Evolutionary conservation across 2,329 filamentous ascomycete genomes (phyloP), one percentile per base, ranked within the genome.

Genomic region (Anthostomella pinea): DNA sequence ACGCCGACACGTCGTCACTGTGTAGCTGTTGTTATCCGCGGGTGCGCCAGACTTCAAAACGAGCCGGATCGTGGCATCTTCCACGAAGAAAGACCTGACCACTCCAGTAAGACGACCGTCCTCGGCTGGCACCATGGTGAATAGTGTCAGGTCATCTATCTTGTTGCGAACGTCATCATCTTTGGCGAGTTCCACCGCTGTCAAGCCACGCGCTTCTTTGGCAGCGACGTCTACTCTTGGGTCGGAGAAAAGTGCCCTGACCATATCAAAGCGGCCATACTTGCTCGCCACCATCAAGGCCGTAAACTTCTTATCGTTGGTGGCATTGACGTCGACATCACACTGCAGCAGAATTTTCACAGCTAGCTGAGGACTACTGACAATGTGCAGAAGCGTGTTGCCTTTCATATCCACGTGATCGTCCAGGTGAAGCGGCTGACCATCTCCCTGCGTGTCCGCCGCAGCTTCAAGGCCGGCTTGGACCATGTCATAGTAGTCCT

Each of bases 241-340:
- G 58, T 98, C 93, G 26, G 83, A 77, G 60, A 95, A 97, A 5
- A 98, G 73, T 8, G 83, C 82, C 40, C 90, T 77, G 13, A 98
- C 91, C 72, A 95, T 87, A 53, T 97, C 93, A 35, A 95, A 85
- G 45, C 93, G 80, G 21, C 93, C 93, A 57, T 97, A 98, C 62
- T 98, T 98, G 74, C 91, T 97, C 6, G 91, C 91, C 45, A 98
- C 85, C 93, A 98, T 98, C 38, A 98, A 71, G 2, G 93, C 83
- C 0, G 94, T 98, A 57, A 98, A 97, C 30, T 80, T 84, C 66
- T 88, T 95, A 52, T 97, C 90, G 56, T 98, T 98, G 7, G 83
- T 85, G 7, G 91, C 90, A 63, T 98, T 98, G 37, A 91, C 87
- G 57, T 98, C 89, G n/a, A 89, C 85, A 51, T 98, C 93, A 63